Evolutionary conservation across 2,329 filamentous ascomycete species (phyloP).

Genomic region (Pseudocercospora crystallina): DNA sequence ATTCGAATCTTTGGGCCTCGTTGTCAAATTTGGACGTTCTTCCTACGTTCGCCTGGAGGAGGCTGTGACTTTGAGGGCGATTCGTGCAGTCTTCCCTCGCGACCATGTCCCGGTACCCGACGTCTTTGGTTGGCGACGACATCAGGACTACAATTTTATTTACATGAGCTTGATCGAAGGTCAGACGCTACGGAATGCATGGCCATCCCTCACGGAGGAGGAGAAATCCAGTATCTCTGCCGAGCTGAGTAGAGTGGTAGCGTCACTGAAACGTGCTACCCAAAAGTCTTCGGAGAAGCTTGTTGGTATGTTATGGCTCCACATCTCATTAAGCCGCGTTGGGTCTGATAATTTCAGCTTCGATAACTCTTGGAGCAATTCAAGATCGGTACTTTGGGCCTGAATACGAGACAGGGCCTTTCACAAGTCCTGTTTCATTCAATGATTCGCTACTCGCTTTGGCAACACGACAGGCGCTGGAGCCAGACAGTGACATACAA

Average conservation of each 20-base stretch:
- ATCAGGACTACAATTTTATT: neutral
- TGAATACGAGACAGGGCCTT: neutral
- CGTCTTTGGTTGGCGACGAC: slow-evolving; percentile 3
- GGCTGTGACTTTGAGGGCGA: slow-evolving; percentile 4
- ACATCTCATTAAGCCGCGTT: neutral
- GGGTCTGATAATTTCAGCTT: neutral
- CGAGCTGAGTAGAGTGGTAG: neutral
- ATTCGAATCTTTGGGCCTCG: neutral
- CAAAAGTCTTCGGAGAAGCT: neutral
- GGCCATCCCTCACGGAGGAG: neutral
- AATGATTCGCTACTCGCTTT: slow-evolving; percentile 1
- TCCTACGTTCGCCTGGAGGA: neutral
- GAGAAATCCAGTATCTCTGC: neutral
- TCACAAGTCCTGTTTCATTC: neutral
- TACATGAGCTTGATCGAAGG: slow-evolving; percentile 7
- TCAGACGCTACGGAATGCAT: slow-evolving; percentile 1
- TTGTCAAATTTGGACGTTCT: slow-evolving; percentile 5
- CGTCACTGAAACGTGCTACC: neutral
- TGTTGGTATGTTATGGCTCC: neutral
- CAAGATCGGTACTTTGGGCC: neutral
- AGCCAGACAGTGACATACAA: neutral
- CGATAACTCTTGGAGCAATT: neutral
- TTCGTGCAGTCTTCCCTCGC: neutral
- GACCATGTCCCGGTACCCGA: slow-evolving; percentile 7
- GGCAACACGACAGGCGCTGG: neutral